Base-by-base conservation (phyloP, 2,329 filamentous ascomycete species). In the Penicillium hesseltinei region DNA sequence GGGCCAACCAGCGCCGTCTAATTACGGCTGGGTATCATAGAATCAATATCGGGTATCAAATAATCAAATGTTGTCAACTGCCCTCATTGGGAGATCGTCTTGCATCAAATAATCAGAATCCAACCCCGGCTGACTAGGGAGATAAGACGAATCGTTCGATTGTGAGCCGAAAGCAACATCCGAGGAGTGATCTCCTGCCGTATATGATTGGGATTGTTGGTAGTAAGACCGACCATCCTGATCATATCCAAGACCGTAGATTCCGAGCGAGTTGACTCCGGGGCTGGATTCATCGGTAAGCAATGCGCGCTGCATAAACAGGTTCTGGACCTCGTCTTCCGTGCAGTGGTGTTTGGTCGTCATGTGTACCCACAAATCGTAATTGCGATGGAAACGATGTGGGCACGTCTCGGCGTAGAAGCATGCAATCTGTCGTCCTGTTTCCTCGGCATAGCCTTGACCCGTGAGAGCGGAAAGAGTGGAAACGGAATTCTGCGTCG, bases 311-410 rank as follows among this genome's bases (percentile, higher is more conserved):
- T 73, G 72, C 66, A 76, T 71, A 57, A 77, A 77, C 5, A 77
- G 54, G 25, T 71, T 68, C 27, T 75, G 74, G 17, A 76, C 73
- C 44, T 77, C 73, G 33, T 76, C 73, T 51, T 76, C 73, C 3
- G 67, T 64, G 48, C 67, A 71, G 13, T 63, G 62, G 44, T 81
- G 78, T 35, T 75, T 76, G 52, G 76, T 73, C 56, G 74, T 78
- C 73, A 84, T 76, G 65, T 88, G 85, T 7, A 80, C 71, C 62
- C 81, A 80, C 4, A 87, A 75, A 66, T 87, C 83, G 60, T 83
- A 82, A 38, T 84, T 80, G 45, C 82, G 78, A 56, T 78, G 77
- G 73, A 87, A 88, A 44, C 79, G 78, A 63, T 80, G 75, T n/a
- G 73, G 70, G 66, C 85, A 88, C 6, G 69, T 69, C 3, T 72